These are phyloP conservation scores for Talaromyces proteolyticus DNA, from an alignment of 495 filamentous ascomycete genomes.

Conservation along the genomic window DNA sequence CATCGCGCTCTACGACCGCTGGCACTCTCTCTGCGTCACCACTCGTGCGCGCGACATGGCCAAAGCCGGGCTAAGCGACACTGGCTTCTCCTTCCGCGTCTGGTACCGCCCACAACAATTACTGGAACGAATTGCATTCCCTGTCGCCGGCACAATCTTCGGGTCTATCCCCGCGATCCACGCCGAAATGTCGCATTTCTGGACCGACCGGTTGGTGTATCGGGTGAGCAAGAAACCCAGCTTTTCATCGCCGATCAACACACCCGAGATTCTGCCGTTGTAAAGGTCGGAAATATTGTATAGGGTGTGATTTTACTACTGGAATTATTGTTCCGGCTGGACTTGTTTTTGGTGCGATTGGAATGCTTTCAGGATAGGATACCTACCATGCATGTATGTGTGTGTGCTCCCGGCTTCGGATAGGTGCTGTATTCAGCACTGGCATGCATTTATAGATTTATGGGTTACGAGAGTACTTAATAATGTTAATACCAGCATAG, in stretches of 20 bases:
- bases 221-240: slow-evolving; percentile 57
- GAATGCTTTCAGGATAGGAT: no score
- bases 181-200: slow-evolving; percentile 61
- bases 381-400: no score
- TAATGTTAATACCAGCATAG: no score
- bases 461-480: no score
- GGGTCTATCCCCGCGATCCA: slow-evolving; percentile 57
- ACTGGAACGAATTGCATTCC: slow-evolving; percentile 51
- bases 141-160: slow-evolving; percentile 54
- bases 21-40: slow-evolving; percentile 49
- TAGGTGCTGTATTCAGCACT: no score
- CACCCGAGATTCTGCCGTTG: no score
- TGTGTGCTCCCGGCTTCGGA: no score
- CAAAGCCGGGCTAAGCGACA: slow-evolving; percentile 52
- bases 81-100: slow-evolving; percentile 49
- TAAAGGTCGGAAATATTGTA: no score
- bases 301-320: no score
- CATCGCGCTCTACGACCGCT: slow-evolving; percentile 56
- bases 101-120: slow-evolving; percentile 41
- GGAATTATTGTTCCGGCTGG: no score
- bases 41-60: slow-evolving; percentile 57
- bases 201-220: slow-evolving; percentile 59
- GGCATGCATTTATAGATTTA: no score
- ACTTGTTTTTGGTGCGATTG: no score
- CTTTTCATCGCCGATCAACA: slow-evolving; percentile 15